phyloP scores from a whole-genome alignment of 2,329 filamentous ascomycete species.

The Penicillium brevicompactum region DNA sequence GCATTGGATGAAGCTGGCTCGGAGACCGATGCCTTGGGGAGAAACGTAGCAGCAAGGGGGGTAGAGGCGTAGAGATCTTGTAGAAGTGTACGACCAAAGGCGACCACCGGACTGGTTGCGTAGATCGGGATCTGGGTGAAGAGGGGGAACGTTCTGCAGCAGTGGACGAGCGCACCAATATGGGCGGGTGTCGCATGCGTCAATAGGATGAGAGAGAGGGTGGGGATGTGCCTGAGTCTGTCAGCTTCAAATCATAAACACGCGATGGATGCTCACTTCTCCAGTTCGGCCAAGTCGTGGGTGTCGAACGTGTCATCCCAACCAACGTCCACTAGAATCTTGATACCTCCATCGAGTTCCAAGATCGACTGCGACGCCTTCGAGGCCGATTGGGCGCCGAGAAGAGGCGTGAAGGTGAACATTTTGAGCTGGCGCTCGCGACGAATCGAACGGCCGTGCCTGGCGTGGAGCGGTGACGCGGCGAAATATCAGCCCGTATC shows the following conservation, averaged over 20 bases:
- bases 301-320: slow-evolving; percentile 93
- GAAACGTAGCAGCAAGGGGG: slow-evolving; percentile 81
- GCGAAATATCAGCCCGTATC: background rate
- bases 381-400: slow-evolving; percentile 82
- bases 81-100: slow-evolving; percentile 84
- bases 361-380: slow-evolving; percentile 91
- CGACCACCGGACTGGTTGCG: slow-evolving; percentile 89
- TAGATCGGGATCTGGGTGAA: slow-evolving; percentile 94
- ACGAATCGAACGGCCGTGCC: slow-evolving; percentile 10
- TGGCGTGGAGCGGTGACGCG: background rate
- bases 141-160: slow-evolving; percentile 91
- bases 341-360: slow-evolving; percentile 94
- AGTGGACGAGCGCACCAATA: slow-evolving; percentile 90
- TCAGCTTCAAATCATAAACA: slow-evolving; percentile 15
- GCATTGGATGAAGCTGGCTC: slow-evolving; percentile 38
- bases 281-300: slow-evolving; percentile 79
- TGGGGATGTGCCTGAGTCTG: slow-evolving; percentile 73
- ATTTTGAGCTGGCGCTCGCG: slow-evolving; percentile 52
- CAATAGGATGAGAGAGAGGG: slow-evolving; percentile 87
- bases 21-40: slow-evolving; percentile 72
- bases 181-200: slow-evolving; percentile 92
- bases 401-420: slow-evolving; percentile 94
- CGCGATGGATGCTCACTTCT: slow-evolving; percentile 66
- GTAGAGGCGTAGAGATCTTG: slow-evolving; percentile 92
- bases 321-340: slow-evolving; percentile 89